Evolutionary conservation across 1,284 basidiomycete genomes (phyloP), one percentile per base, ranked within the genome.

Genomic region (Ceratobasidium sp.): DNA sequence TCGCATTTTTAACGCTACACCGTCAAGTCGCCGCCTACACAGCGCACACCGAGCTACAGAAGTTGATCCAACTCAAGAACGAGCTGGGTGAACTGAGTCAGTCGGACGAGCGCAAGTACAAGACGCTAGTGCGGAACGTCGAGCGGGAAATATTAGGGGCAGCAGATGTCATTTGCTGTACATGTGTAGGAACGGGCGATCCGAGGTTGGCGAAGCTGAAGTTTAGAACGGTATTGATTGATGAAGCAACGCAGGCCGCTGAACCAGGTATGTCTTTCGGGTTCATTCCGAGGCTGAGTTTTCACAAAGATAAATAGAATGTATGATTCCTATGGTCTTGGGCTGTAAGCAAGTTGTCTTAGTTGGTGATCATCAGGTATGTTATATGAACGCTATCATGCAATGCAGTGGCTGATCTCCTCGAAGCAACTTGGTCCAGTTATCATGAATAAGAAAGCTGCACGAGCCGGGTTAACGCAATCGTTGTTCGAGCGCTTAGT

Each of bases 361-460:
- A 68, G 98, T 99, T 69, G 98, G 98, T 70, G 97, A 99, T 86
- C 97, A 99, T 85, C 94, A 94, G 86, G 90, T 90, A 81, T 66
- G 84, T 77, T 78, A 7, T n/a, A n/a, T 71, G 74, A 61, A 77
- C 77, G 54, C 78, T 56, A 70, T 20, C 79, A 28, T 20, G 42
- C 26, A 12, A 65, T 26, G 42, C 9, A 7, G 9, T 23, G 7
- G 40, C 67, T 80, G 79, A 54, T 38, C 46, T 67, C 78, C 70
- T 38, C 10, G 17, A 84, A 94, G 87, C 98, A 99, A 89, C 92
- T 99, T 66, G 98, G 98, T 0, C 98, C 98, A 10, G 98, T 99
- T 81, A 99, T 99, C 84, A 99, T 99, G 98, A 99, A 99, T 91
- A 99, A 99, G 90, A 99, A 99, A 84, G 98, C 97, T 0, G 98